Percentiles rank a stretch among this genome's conserved stretches.
Conservation (phyloP, 306 rosid species). For the Rosa persica region DNA sequence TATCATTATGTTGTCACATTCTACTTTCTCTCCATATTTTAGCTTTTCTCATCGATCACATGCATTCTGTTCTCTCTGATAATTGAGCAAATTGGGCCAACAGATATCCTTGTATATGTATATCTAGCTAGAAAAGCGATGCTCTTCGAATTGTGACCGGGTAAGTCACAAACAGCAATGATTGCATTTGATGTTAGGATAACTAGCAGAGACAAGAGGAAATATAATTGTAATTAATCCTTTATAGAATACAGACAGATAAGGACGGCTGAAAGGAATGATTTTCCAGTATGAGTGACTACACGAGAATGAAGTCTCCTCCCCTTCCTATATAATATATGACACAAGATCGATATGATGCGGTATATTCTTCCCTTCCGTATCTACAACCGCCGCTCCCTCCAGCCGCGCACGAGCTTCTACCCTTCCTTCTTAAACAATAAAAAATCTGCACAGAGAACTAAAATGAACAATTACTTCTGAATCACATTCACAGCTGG, state of each 20-base stretch:
- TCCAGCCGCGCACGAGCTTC: slow-evolving; percentile 10
- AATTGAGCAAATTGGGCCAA: too few relatives aligned
- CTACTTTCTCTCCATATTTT: too few relatives aligned
- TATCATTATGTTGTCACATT: too few relatives aligned
- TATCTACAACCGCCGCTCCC: slow-evolving; percentile 49
- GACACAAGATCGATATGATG: not conserved
- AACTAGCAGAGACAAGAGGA: too few relatives aligned
- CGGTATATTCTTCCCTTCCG: slow-evolving; percentile 20
- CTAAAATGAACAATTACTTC: slow-evolving; percentile 4
- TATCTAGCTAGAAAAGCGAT: too few relatives aligned
- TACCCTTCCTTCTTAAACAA: slow-evolving; percentile 23
- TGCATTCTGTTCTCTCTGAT: too few relatives aligned
- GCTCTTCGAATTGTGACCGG: too few relatives aligned
- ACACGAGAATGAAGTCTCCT: slow-evolving; percentile 59
- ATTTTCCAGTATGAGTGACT: slow-evolving; percentile 44
- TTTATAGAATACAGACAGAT: slow-evolving; percentile 27
- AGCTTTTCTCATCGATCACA: too few relatives aligned
- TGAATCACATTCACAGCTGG: slow-evolving; percentile 28
- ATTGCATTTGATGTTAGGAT: too few relatives aligned
- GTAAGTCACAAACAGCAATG: too few relatives aligned
- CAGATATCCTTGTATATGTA: too few relatives aligned
- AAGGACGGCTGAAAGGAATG: slow-evolving; percentile 38
- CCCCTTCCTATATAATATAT: slow-evolving; percentile 21
- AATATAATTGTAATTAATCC: too few relatives aligned
- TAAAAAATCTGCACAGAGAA: slow-evolving; percentile 20